Conservation (phyloP, 129 eudicot genomes). For the Apium graveolens region DNA sequence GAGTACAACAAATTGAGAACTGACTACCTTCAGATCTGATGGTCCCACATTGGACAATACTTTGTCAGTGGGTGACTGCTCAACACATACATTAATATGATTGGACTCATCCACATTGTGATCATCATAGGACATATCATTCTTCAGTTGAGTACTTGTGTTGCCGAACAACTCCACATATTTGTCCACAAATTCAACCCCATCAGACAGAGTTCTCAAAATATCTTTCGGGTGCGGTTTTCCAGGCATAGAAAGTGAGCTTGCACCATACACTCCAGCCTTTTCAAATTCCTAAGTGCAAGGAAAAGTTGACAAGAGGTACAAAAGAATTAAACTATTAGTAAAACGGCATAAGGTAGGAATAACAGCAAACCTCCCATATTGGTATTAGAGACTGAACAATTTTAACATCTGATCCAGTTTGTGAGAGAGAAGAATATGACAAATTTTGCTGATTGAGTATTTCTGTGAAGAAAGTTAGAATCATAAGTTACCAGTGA, state of each 20-base stretch:
- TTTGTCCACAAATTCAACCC: conserved; percentile 36
- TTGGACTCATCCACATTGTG: conserved; percentile 26
- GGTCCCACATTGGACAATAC: conserved; percentile 12
- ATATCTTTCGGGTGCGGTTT: conserved; percentile 65
- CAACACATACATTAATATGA: conserved; percentile 14
- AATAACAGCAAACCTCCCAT: conserved; percentile 77
- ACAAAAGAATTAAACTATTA: conserved; percentile 10
- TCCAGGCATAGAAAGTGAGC: conserved; percentile 44
- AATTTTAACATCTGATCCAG: conserved; percentile 65
- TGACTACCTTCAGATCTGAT: conserved; percentile 37
- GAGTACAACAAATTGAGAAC: not conserved
- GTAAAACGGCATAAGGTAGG: conserved; percentile 8
- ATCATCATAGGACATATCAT: conserved; percentile 17
- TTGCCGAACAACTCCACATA: conserved; percentile 35
- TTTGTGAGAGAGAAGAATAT: conserved; percentile 72
- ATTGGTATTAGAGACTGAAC: conserved; percentile 97
- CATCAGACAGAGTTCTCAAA: conserved; percentile 41
- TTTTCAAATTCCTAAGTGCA: conserved; percentile 66
- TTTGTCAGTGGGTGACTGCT: conserved; percentile 19
- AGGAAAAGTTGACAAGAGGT: conserved; percentile 9
- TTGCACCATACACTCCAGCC: conserved; percentile 57
- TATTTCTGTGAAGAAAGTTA: conserved; percentile 48
- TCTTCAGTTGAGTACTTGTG: conserved; percentile 25
- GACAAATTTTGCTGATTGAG: conserved; percentile 58
- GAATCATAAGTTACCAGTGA: not conserved